A percentile compares a stretch with the other conserved stretches of the same genome.
Evolutionary conservation across 257 asterid species (phyloP).

Genomic region (Coffea eugenioides): DNA sequence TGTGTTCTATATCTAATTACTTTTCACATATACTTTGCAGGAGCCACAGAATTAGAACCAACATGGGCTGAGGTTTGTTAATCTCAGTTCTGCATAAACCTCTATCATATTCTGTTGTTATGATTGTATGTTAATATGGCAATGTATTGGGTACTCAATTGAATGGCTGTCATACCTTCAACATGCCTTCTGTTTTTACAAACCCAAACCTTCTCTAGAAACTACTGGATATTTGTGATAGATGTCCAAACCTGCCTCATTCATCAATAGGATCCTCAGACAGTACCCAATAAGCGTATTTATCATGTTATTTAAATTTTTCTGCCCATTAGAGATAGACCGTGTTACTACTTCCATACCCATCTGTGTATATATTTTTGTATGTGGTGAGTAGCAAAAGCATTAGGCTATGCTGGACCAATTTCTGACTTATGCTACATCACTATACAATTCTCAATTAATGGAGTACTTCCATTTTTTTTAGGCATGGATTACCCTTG

Average conservation of each 20-base stretch:
- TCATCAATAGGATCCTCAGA: too few relatives aligned
- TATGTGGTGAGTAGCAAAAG: too few relatives aligned
- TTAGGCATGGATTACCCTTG: conserved; percentile 94
- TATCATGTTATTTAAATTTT: not conserved
- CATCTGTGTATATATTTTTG: too few relatives aligned
- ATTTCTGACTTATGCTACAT: too few relatives aligned
- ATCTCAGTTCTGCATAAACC: not conserved
- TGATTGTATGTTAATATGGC: not conserved
- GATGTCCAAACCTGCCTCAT: too few relatives aligned
- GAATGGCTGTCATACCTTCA: not conserved
- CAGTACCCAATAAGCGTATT: not conserved
- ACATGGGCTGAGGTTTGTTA: conserved; percentile 78
- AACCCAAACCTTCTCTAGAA: too few relatives aligned
- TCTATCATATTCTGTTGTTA: not conserved
- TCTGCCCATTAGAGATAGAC: too few relatives aligned
- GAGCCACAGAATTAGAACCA: conserved; percentile 88
- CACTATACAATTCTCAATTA: not conserved
- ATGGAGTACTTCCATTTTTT: conserved; percentile 4
- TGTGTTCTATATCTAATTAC: not conserved
- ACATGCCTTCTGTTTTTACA: not conserved
- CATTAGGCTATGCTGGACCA: too few relatives aligned
- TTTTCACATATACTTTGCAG: conserved; percentile 38
- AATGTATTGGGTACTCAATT: not conserved
- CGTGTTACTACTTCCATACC: too few relatives aligned
- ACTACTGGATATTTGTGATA: too few relatives aligned